Evolutionary conservation across 169 alveolate genomes (phyloP).

Genomic region (Perkinsus chesapeaki): DNA sequence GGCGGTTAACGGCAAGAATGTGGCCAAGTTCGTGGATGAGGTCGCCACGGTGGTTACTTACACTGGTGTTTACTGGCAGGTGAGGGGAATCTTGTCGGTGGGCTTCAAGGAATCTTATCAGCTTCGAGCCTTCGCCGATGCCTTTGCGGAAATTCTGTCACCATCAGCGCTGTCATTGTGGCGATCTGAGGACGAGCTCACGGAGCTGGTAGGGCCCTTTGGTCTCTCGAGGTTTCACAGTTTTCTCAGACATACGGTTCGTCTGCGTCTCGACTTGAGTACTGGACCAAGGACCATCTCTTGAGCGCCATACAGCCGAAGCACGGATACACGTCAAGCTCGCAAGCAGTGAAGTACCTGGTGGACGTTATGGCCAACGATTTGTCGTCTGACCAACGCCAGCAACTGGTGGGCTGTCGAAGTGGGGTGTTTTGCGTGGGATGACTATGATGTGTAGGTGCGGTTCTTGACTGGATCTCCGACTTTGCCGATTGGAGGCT

Average conservation of each 20-base stretch:
- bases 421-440: slow-evolving; percentile 3
- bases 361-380: background rate
- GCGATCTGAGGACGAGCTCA: background rate
- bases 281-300: background rate
- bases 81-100: background rate
- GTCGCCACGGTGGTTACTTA: background rate
- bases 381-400: background rate
- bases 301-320: background rate
- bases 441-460: slow-evolving; percentile 59
- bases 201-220: background rate
- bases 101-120: background rate
- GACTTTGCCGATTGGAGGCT: slow-evolving; percentile 85
- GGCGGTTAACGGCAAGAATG: background rate
- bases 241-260: background rate
- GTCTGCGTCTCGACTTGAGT: background rate
- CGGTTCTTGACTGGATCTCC: slow-evolving; percentile 87
- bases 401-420: background rate
- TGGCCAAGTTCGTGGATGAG: background rate
- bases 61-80: background rate
- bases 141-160: background rate
- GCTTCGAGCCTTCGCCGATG: background rate
- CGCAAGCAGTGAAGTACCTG: background rate
- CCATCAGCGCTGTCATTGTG: background rate
- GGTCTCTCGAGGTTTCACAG: background rate
- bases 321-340: background rate